Percentiles rank a stretch among this genome's conserved stretches.
Evolutionary conservation across 2,329 filamentous ascomycete genomes (phyloP).

Genomic region (Claviceps digitariae): DNA sequence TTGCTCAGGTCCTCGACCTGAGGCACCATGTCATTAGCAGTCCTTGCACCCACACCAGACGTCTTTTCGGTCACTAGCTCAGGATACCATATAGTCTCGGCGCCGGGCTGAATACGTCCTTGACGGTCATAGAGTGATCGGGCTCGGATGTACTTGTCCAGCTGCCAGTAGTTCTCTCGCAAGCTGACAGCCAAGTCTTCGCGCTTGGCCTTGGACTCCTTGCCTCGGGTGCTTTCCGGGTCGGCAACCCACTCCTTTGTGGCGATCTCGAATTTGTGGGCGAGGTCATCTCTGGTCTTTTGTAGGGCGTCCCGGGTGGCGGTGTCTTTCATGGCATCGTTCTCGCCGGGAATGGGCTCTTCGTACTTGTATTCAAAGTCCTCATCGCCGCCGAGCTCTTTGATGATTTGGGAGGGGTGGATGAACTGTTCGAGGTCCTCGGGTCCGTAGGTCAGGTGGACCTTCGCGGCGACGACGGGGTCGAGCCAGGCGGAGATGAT

Average conservation of each 20-base stretch:
- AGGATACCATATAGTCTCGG: constrained; percentile 3
- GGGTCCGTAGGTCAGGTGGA: constrained; percentile 52
- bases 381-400: constrained; percentile 46
- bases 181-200: constrained; percentile 35
- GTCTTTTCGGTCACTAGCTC: not conserved
- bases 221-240: constrained; percentile 11
- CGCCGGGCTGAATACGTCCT: constrained; percentile 4
- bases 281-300: constrained; percentile 36
- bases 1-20: not conserved
- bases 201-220: constrained; percentile 22
- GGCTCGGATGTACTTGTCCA: constrained; percentile 55
- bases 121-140: constrained; percentile 47
- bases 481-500: constrained; percentile 66
- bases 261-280: constrained; percentile 42
- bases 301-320: constrained; percentile 34
- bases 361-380: constrained; percentile 52
- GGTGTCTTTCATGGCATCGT: constrained; percentile 34
- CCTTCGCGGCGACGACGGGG: constrained; percentile 59
- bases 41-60: not conserved
- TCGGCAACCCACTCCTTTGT: constrained; percentile 44
- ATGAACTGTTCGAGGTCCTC: constrained; percentile 51
- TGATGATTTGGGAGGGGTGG: constrained; percentile 45
- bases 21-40: not conserved
- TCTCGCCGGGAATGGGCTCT: constrained; percentile 47
- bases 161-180: constrained; percentile 51